Percentiles rank a stretch among this genome's conserved stretches.
Evolutionary conservation across 768 basidiomycete species (phyloP).

Genomic region (Lactarius sanguifluus): DNA sequence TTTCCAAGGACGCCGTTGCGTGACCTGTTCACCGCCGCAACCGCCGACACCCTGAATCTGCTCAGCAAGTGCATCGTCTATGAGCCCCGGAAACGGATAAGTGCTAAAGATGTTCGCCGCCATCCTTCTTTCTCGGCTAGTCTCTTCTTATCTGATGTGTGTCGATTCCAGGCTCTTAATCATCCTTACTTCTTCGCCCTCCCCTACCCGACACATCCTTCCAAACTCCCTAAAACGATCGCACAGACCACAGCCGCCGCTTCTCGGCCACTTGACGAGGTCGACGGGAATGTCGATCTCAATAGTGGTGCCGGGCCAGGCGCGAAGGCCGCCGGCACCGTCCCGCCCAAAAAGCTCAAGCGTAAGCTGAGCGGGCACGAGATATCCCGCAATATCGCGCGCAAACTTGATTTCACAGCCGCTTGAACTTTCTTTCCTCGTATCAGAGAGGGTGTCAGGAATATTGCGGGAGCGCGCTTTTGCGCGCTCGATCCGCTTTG

Average conservation of each 20-base stretch:
- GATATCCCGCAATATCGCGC: conserved; percentile 56
- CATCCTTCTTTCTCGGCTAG: not conserved
- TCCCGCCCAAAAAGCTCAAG: conserved; percentile 57
- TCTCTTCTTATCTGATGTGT: conserved; percentile 1
- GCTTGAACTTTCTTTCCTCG: conserved; percentile 7
- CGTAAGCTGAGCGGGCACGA: conserved; percentile 63
- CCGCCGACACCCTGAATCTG: conserved; percentile 79
- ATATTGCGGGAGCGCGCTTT: not conserved
- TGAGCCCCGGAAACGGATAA: conserved; percentile 81
- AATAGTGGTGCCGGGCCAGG: conserved; percentile 48
- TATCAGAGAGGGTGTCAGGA: not conserved
- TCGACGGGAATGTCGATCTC: conserved; percentile 70
- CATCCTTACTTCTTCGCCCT: conserved; percentile 87
- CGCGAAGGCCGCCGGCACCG: conserved; percentile 44
- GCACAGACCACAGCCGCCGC: conserved; percentile 43
- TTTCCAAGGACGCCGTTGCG: conserved; percentile 82
- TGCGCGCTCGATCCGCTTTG: not conserved
- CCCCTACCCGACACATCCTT: conserved; percentile 86
- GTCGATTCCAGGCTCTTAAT: conserved; percentile 60
- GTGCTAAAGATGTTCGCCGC: conserved; percentile 67
- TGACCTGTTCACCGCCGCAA: conserved; percentile 89
- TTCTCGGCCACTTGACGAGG: conserved; percentile 66
- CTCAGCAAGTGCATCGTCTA: conserved; percentile 77
- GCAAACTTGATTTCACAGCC: conserved; percentile 70
- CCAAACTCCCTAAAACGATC: conserved; percentile 77